Base-by-base conservation (phyloP, 2,329 filamentous ascomycete genomes). In the Colletotrichum sp. region DNA sequence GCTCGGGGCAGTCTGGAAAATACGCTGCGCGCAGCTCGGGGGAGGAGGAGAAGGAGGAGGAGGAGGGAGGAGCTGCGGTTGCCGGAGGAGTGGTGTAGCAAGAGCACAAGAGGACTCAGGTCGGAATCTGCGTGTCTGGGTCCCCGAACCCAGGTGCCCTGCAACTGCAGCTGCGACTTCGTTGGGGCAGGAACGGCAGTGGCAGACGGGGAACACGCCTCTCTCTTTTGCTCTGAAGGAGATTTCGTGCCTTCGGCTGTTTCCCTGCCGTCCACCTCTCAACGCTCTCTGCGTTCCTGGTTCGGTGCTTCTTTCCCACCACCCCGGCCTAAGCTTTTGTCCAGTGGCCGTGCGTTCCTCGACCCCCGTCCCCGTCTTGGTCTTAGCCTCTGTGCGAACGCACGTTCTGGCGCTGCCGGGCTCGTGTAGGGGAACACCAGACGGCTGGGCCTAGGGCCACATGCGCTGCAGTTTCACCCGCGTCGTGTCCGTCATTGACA, bases 401-500 rank as follows among this genome's bases (percentile, higher is more conserved):
- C 70, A 76, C 74, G 74, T 76, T 62, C 74, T 76, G 70, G 74
- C 49, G 74, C 36, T 32, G 36, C 63, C 70, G 74, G 74, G 64
- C 74, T 69, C 69, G 16, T 76, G 70, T 76, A 70, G 74, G 72
- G 74, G 70, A 73, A 52, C 69, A 36, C 72, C 69, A 75, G 63
- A 64, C 39, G 63, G 62, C 69, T 72, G 69, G 63, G 64, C 70
- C 21, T 59, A 59, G 21, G 21, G 21, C 21, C 55, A 59, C 21
- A 24, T 59, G 44, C 55, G 13, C 55, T 49, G 34, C 65, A 34
- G 65, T 68, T 59, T 75, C 59, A 59, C 44, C 28, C 32, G 7
- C 59, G 32, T 44, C 32, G 67, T 64, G 32, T 55, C 72, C 49
- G 59, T 66, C 60, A 64, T 64, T 62, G 65, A 66, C 60, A 62